Evolutionary conservation across 495 filamentous ascomycete species (phyloP).

Genomic region (Tuber microsphaerosporum): DNA sequence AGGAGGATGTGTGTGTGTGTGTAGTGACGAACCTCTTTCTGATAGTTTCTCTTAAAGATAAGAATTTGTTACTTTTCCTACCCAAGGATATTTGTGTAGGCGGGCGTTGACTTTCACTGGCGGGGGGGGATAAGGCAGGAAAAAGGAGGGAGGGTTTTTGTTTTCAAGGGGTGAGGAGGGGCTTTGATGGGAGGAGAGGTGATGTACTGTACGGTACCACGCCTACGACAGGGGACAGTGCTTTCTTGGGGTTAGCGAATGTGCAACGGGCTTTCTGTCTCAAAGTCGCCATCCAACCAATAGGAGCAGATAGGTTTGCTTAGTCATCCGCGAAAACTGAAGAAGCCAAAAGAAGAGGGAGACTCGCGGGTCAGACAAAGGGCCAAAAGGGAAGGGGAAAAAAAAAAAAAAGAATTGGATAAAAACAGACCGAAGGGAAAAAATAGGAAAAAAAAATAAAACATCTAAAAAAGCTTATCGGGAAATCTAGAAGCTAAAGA

Average conservation of each 20-base stretch:
- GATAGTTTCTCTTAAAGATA: conserved; percentile 25
- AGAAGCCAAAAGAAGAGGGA: conserved; percentile 28
- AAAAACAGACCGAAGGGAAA: not conserved
- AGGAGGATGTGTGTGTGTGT: conserved; percentile 21
- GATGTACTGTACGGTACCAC: conserved; percentile 2
- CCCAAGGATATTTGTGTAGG: conserved; percentile 22
- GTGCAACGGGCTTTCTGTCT: conserved; percentile 5
- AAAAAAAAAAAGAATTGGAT: not conserved
- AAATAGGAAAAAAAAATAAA: not conserved
- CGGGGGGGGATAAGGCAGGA: conserved; percentile 26
- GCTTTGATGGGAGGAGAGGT: conserved; percentile 31
- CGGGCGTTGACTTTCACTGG: conserved; percentile 33
- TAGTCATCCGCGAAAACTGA: conserved; percentile 36
- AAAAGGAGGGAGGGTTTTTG: conserved; percentile 28
- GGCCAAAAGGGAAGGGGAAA: not conserved
- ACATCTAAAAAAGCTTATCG: not conserved
- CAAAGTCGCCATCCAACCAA: conserved; percentile 25
- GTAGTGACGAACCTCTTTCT: conserved; percentile 36
- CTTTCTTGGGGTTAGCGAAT: conserved; percentile 5
- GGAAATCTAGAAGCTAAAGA: not conserved
- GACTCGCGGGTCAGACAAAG: not conserved
- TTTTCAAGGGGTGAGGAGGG: conserved; percentile 35
- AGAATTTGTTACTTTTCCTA: conserved; percentile 19
- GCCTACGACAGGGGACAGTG: conserved; percentile 4
- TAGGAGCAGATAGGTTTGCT: conserved; percentile 27